Conservation (phyloP, 148 eudicot genomes). For the Chenopodium album region DNA sequence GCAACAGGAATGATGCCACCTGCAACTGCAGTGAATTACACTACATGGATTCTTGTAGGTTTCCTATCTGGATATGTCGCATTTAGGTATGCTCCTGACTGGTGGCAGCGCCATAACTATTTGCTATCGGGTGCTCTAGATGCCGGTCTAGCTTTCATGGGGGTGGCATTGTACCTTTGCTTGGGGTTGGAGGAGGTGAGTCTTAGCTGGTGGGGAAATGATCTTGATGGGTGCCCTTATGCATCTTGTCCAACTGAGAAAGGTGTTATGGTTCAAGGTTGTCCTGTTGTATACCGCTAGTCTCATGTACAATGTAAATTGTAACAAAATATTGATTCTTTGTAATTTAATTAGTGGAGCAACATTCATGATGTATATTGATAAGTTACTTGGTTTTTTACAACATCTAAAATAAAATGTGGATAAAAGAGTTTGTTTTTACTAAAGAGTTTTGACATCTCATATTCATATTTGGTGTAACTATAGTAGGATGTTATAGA, state of each 20-base stretch:
- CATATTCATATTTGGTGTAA: too few species aligned
- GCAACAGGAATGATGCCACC: slow-evolving; percentile 88
- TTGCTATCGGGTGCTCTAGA: slow-evolving; percentile 88
- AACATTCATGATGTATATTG: background rate
- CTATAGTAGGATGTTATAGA: too few species aligned
- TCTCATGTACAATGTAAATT: background rate
- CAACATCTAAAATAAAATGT: background rate
- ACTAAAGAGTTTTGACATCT: background rate
- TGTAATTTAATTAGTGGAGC: background rate
- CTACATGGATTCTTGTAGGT: slow-evolving; percentile 78
- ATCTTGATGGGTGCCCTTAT: slow-evolving; percentile 84
- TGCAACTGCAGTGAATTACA: slow-evolving; percentile 89
- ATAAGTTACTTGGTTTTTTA: background rate
- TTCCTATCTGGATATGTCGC: slow-evolving; percentile 81
- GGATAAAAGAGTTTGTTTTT: background rate
- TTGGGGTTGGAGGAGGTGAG: slow-evolving; percentile 68
- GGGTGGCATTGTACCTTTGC: slow-evolving; percentile 73
- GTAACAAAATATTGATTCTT: background rate
- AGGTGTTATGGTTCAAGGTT: slow-evolving; percentile 60
- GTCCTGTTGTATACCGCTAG: slow-evolving; percentile 56
- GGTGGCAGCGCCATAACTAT: slow-evolving; percentile 85
- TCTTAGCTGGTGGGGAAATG: slow-evolving; percentile 93
- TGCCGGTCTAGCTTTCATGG: slow-evolving; percentile 97
- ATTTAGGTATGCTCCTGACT: slow-evolving; percentile 68
- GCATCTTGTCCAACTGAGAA: slow-evolving; percentile 83